Conservation (phyloP, 177 flowering plant genomes). For the Vitis hybrid region DNA sequence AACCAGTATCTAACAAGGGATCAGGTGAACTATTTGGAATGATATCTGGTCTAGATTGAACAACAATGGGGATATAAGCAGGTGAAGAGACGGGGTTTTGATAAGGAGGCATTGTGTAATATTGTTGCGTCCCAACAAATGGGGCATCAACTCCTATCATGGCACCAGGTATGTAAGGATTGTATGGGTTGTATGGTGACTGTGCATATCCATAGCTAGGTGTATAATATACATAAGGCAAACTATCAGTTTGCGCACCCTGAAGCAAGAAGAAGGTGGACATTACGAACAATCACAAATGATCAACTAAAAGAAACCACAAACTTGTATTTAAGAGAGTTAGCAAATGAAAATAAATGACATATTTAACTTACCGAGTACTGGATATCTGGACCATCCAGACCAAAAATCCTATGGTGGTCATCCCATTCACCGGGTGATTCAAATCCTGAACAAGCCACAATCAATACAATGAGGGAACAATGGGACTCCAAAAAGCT, state of each 20-base stretch:
- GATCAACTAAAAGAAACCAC: background rate
- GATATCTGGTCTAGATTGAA: slow-evolving; percentile 48
- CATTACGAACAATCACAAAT: background rate
- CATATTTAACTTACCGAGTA: slow-evolving; percentile 46
- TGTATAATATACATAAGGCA: slow-evolving; percentile 78
- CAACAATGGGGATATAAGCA: slow-evolving; percentile 47
- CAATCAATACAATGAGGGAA: background rate
- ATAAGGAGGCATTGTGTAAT: slow-evolving; percentile 51
- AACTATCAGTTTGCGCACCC: slow-evolving; percentile 74
- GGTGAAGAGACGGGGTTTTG: slow-evolving; percentile 47
- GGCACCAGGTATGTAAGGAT: slow-evolving; percentile 92
- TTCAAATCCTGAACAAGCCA: slow-evolving; percentile 55
- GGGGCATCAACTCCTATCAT: slow-evolving; percentile 61
- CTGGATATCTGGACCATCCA: slow-evolving; percentile 77
- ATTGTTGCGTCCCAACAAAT: slow-evolving; percentile 56
- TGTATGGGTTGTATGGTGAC: slow-evolving; percentile 83
- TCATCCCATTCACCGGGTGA: slow-evolving; percentile 79
- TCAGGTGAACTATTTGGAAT: slow-evolving; percentile 34
- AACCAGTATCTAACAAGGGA: slow-evolving; percentile 26
- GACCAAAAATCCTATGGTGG: slow-evolving; percentile 62
- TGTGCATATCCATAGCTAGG: slow-evolving; percentile 83
- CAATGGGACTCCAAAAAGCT: background rate
- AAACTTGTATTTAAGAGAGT: background rate
- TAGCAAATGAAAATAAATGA: background rate
- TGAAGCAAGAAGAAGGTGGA: slow-evolving; percentile 23